These are phyloP conservation scores for Komagataella pastoris DNA, from an alignment of 805 yeast species.

Conservation along the genomic window DNA sequence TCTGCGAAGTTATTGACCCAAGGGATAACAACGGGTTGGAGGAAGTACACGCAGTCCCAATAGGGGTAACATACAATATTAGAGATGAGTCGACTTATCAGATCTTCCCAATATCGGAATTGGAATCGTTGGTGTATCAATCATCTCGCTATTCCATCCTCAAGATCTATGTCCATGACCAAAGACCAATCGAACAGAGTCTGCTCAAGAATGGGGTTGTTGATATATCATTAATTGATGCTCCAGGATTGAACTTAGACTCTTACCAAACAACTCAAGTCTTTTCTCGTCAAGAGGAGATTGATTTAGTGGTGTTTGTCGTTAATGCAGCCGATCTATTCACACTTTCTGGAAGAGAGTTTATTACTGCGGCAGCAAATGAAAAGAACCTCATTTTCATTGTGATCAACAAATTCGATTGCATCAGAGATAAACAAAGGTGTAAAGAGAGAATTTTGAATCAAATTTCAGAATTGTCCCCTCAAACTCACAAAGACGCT, in stretches of 20 bases:
- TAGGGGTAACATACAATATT: constrained; percentile 34
- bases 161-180: constrained; percentile 73
- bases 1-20: constrained; percentile 88
- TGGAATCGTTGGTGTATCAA: constrained; percentile 61
- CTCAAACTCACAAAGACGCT: constrained; percentile 82
- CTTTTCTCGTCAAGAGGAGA: constrained; percentile 92
- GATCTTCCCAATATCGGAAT: constrained; percentile 33
- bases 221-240: constrained; percentile 87
- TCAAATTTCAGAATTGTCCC: constrained; percentile 76
- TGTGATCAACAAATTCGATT: constrained; percentile 88
- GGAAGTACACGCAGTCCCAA: constrained; percentile 85
- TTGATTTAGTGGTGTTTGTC: constrained; percentile 90
- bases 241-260: constrained; percentile 93
- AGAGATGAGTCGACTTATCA: constrained; percentile 57
- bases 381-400: constrained; percentile 89
- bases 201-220: constrained; percentile 80
- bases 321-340: constrained; percentile 94
- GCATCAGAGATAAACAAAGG: constrained; percentile 64
- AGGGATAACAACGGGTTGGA: constrained; percentile 62
- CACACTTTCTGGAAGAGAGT: constrained; percentile 88
- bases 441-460: constrained; percentile 69
- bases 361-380: constrained; percentile 77
- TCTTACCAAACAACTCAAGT: constrained; percentile 91
- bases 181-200: constrained; percentile 52
- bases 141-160: constrained; percentile 61